These are phyloP conservation scores for Silene latifolia DNA, from an alignment of 148 eudicot species.

Conservation along the genomic window DNA sequence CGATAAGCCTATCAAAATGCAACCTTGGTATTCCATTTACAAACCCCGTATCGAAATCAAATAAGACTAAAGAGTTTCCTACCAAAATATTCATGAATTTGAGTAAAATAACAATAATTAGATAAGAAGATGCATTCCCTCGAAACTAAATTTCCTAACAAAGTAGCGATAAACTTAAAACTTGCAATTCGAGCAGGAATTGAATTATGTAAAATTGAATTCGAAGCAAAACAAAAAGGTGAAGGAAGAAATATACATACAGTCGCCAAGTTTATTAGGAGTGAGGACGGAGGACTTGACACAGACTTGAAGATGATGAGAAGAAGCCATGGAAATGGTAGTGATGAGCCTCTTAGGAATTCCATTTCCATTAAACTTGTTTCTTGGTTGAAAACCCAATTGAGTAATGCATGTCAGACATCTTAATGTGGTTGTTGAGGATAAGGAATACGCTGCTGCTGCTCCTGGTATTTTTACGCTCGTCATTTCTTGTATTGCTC, in stretches of 20 bases:
- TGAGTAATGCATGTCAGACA: neutral
- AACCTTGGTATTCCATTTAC: neutral
- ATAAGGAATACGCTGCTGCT: neutral
- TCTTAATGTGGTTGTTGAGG: neutral
- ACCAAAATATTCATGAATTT: neutral
- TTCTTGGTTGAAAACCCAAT: neutral
- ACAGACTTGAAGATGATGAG: slow-evolving; percentile 67
- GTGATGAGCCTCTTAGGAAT: slow-evolving; percentile 10
- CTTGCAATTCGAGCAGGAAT: neutral
- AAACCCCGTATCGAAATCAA: neutral
- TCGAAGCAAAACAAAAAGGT: no score
- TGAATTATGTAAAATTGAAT: neutral
- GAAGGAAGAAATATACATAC: slow-evolving; percentile 37
- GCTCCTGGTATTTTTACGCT: neutral
- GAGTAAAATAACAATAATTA: neutral
- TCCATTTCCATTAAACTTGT: slow-evolving; percentile 1
- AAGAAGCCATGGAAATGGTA: slow-evolving; percentile 35
- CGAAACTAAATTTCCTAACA: neutral
- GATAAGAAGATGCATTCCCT: no score
- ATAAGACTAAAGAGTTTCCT: no score
- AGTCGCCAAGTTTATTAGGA: slow-evolving; percentile 82
- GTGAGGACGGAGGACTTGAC: slow-evolving; percentile 63
- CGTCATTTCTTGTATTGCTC: neutral
- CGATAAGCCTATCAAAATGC: no score
- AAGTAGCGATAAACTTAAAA: neutral